A percentile compares a stretch with the other conserved stretches of the same genome.
phyloP scores from a whole-genome alignment of 1,284 basidiomycete genomes.

The Cutaneotrichosporon dermatis region DNA sequence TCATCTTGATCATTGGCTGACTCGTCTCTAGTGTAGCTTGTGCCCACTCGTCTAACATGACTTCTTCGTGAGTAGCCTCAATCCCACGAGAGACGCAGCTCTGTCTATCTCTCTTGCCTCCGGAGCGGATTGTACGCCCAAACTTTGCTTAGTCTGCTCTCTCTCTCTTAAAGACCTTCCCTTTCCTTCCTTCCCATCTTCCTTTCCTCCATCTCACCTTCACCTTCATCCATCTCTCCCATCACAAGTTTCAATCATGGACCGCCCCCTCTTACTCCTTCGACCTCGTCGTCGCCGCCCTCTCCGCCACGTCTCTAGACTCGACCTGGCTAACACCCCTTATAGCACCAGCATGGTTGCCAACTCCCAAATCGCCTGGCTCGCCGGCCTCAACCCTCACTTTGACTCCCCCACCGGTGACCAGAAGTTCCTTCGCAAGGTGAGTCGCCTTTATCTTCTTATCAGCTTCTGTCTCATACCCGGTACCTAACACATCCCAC shows the following conservation, averaged over 20 bases:
- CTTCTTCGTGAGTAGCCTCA: too few species aligned
- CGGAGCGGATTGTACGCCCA: too few species aligned
- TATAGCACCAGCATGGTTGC: conserved; percentile 10
- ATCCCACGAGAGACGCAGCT: too few species aligned
- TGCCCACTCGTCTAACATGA: too few species aligned
- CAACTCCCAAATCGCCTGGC: conserved; percentile 75
- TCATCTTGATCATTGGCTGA: too few species aligned
- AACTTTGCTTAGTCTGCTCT: too few species aligned
- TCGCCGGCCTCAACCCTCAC: conserved; percentile 69
- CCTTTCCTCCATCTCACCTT: conserved; percentile 2
- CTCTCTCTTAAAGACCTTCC: too few species aligned
- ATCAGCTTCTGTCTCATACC: too few species aligned
- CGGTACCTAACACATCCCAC: neutral
- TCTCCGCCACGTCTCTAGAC: conserved; percentile 11
- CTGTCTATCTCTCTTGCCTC: too few species aligned
- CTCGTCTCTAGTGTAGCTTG: too few species aligned
- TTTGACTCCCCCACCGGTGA: conserved; percentile 62
- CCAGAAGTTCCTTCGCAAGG: conserved; percentile 85
- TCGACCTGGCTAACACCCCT: conserved; percentile 12
- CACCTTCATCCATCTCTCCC: neutral
- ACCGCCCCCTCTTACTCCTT: neutral
- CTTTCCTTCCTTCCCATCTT: too few species aligned
- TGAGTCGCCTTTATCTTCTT: conserved; percentile 44
- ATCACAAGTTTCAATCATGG: neutral
- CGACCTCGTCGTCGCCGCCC: conserved; percentile 3